phyloP scores from a whole-genome alignment of 2,329 filamentous ascomycete species.

The Xylariaceae sp. region DNA sequence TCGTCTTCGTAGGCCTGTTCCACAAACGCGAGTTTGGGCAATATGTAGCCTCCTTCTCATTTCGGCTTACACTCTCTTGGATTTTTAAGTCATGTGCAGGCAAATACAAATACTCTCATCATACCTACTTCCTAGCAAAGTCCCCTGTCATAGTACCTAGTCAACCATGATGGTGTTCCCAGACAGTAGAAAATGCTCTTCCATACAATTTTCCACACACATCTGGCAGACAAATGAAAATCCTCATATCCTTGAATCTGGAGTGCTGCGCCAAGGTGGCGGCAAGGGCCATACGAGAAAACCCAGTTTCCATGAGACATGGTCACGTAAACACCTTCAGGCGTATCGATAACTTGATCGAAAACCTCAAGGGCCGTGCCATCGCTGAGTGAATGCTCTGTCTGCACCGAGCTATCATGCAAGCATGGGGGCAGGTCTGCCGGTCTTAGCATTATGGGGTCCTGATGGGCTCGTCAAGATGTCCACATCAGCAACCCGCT shows the following conservation, averaged over 20 bases:
- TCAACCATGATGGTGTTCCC: background rate
- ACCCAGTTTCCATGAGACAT: background rate
- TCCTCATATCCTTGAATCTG: background rate
- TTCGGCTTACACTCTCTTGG: no score
- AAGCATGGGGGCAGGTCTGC: no score
- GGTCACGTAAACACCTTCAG: background rate
- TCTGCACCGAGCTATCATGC: no score
- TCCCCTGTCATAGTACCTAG: no score
- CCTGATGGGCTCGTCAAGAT: background rate
- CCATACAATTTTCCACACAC: background rate
- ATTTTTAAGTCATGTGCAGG: no score
- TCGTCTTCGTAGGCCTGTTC: no score
- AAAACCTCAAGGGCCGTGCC: background rate
- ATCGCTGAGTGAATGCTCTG: background rate
- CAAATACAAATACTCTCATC: no score
- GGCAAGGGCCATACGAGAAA: background rate
- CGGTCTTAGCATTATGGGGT: background rate
- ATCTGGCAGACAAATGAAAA: background rate
- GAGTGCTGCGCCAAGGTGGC: background rate
- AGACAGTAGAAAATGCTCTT: background rate
- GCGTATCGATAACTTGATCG: constrained; percentile 1
- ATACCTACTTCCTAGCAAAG: no score
- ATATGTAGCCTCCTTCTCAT: no score
- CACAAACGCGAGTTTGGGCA: no score
- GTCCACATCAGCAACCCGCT: background rate